Evolutionary conservation across 306 rosid genomes (phyloP).

Genomic region (Corylus avellana): DNA sequence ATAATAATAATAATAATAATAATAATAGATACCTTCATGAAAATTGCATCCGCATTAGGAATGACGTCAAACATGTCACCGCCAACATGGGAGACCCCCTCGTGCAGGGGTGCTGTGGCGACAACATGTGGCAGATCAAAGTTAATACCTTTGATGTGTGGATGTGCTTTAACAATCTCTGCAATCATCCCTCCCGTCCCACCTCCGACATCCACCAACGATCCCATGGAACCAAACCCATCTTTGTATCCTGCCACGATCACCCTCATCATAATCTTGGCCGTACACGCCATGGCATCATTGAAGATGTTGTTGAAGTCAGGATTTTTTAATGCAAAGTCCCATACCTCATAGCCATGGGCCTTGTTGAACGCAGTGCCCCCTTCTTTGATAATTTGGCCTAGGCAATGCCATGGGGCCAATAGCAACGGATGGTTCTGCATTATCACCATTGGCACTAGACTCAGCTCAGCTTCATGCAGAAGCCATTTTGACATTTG

Average conservation of each 20-base stretch:
- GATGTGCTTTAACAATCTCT: conserved; percentile 35
- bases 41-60: conserved; percentile 44
- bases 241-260: conserved; percentile 16
- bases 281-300: conserved; percentile 35
- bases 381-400: conserved; percentile 26
- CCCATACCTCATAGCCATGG: conserved; percentile 37
- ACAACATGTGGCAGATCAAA: conserved; percentile 46
- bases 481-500: conserved; percentile 36
- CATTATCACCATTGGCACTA: conserved; percentile 29
- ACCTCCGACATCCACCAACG: conserved; percentile 48
- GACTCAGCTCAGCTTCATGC: conserved; percentile 15
- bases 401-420: conserved; percentile 34
- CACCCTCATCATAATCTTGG: conserved; percentile 13
- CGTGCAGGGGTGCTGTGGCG: conserved; percentile 22
- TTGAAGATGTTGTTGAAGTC: conserved; percentile 37
- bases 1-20: too few species aligned
- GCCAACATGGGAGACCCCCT: conserved; percentile 37
- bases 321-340: conserved; percentile 22
- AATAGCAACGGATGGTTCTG: conserved; percentile 18
- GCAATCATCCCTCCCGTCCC: conserved; percentile 33
- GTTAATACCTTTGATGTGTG: conserved; percentile 41
- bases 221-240: conserved; percentile 22
- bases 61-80: conserved; percentile 44
- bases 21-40: conserved; percentile 32
- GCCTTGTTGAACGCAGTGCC: conserved; percentile 32